Percentiles rank a stretch among this genome's conserved stretches.
phyloP scores from a whole-genome alignment of 805 yeast genomes.

The Ogataea trehaloabstinens region DNA sequence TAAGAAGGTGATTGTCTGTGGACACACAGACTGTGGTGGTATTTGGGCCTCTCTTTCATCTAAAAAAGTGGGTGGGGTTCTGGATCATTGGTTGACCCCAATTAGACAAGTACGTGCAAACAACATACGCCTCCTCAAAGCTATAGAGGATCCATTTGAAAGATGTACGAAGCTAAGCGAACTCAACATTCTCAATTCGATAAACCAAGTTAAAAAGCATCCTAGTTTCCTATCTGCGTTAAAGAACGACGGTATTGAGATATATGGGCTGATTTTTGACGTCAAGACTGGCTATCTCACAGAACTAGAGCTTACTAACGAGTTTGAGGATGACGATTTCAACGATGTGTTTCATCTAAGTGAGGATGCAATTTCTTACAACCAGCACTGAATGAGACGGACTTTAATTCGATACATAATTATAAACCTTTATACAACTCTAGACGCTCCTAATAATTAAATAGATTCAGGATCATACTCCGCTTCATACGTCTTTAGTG shows the following conservation, averaged over 20 bases:
- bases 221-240: conserved; percentile 69
- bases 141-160: conserved; percentile 47
- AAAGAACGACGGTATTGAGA: conserved; percentile 60
- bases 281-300: conserved; percentile 69
- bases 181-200: conserved; percentile 72
- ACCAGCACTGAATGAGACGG: conserved; percentile 2
- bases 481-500: conserved; percentile 18
- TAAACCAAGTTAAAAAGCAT: conserved; percentile 60
- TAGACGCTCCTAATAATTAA: neutral
- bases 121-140: conserved; percentile 48
- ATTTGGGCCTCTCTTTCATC: conserved; percentile 73
- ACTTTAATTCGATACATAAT: neutral
- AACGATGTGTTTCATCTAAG: conserved; percentile 27
- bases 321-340: conserved; percentile 20
- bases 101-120: conserved; percentile 68
- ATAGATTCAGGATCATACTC: conserved; percentile 1
- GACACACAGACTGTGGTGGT: conserved; percentile 96
- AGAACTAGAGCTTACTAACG: conserved; percentile 29
- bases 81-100: conserved; percentile 71
- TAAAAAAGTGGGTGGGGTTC: conserved; percentile 61
- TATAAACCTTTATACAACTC: no score
- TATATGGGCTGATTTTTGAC: conserved; percentile 83
- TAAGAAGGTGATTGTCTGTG: conserved; percentile 79
- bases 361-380: conserved; percentile 14
- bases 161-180: conserved; percentile 67